Evolutionary conservation across 352 stramenopile species (phyloP), one percentile per base, ranked within the genome.

Genomic region (Globisporangium parvum): DNA sequence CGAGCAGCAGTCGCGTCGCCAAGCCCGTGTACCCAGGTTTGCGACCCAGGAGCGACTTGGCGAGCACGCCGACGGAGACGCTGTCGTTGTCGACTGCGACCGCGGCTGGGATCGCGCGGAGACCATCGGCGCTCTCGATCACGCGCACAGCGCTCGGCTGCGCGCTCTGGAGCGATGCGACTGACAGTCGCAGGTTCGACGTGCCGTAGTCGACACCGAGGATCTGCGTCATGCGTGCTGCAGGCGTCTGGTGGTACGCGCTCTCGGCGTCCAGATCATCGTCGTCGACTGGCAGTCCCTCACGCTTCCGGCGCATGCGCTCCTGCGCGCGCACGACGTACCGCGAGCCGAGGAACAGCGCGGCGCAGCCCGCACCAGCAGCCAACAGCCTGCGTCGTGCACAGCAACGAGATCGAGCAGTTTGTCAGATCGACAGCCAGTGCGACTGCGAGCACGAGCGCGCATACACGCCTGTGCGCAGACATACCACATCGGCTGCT

Each of bases 301-400:
- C 77, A 5, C 62, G 66, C 8, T 68, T 55, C 31, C 71, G 61
- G 2, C 73, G 69, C 48, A 88, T 66, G 20, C 77, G 75, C 55
- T 88, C 77, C 57, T 85, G 77, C 0, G 68, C 74, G 0, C 77
- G 77, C 26, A 87, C 35, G 20, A 86, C 62, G 61, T 85, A 88
- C 23, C 71, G 65, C 24, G 75, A 80, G 31, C 75, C 75, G 1
- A 88, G 41, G 47, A 75, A 87, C 31, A 88, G 60, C 1, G 66
- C 75, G 1, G 70, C 66, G 17, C 68, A 85, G 3, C 69, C 67
- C 12, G 74, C 21, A 0, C 71, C 75, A 18, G 71, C 73, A 4
- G 73, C 71, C 2, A 87, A 24, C n/a, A 77, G 51, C 73, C 64
- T 71, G 47, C 1, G 46, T 37, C 31, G 12, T 37, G 31, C 1